Percentiles rank a stretch among this genome's conserved stretches.
Conservation (phyloP, 1,284 basidiomycete species). For the Ceratobasidium sp. region DNA sequence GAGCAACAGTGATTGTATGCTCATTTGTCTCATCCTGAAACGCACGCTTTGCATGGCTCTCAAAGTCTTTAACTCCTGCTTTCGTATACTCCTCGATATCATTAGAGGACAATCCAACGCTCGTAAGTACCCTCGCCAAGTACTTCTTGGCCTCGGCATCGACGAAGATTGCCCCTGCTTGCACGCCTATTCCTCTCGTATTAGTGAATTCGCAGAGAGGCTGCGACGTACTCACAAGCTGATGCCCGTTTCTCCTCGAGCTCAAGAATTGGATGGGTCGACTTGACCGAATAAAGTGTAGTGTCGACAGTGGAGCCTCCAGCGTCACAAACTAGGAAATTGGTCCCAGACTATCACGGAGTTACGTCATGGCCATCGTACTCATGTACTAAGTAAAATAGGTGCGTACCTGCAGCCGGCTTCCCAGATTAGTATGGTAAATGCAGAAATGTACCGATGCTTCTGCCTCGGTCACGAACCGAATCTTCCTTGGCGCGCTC, state of each 20-base stretch:
- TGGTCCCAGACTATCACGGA: constrained; percentile 28
- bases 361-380: background rate
- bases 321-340: constrained; percentile 41
- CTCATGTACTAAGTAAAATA: background rate
- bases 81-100: constrained; percentile 17
- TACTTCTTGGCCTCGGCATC: constrained; percentile 1
- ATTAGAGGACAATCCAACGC: background rate
- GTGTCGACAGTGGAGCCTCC: constrained; percentile 43
- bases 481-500: constrained; percentile 9
- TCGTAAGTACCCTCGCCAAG: background rate
- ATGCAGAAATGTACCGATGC: constrained; percentile 41
- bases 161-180: constrained; percentile 35
- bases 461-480: constrained; percentile 42
- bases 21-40: constrained; percentile 3
- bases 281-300: constrained; percentile 37
- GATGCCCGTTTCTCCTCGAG: constrained; percentile 38
- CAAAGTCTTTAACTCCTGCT: constrained; percentile 30
- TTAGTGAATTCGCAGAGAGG: background rate
- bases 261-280: constrained; percentile 25
- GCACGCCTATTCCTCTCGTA: constrained; percentile 15
- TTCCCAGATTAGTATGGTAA: constrained; percentile 5
- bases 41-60: constrained; percentile 8
- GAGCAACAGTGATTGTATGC: background rate
- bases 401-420: constrained; percentile 24
- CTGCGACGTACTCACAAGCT: constrained; percentile 16